phyloP scores from a whole-genome alignment of 441 rosid genomes.

The Gossypium trilobum region DNA sequence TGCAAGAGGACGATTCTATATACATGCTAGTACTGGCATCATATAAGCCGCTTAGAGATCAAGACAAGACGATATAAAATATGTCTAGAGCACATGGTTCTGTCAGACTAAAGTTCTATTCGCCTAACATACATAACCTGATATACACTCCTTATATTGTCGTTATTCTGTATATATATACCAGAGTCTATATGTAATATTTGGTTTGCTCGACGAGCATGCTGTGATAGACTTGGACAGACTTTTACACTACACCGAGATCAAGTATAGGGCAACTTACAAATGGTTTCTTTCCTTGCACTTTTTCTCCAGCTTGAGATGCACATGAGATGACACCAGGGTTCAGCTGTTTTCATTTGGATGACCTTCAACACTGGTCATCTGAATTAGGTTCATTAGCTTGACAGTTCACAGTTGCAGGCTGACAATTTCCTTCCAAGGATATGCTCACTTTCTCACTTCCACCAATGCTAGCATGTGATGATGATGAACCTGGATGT shows the following conservation, averaged over 20 bases:
- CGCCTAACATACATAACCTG: neutral
- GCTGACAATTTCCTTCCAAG: constrained; percentile 29
- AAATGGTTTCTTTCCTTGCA: neutral
- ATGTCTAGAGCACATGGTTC: neutral
- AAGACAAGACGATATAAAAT: neutral
- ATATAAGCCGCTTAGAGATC: neutral
- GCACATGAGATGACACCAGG: constrained; percentile 8
- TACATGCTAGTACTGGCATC: neutral
- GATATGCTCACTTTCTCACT: constrained; percentile 20
- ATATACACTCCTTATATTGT: neutral
- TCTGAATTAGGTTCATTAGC: constrained; percentile 11
- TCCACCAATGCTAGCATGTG: constrained; percentile 19
- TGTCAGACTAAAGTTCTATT: neutral
- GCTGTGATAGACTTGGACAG: neutral
- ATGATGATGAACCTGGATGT: constrained; percentile 18
- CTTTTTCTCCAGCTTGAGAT: constrained; percentile 17
- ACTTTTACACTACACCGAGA: neutral
- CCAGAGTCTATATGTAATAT: neutral
- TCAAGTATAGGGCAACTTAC: constrained; percentile 14
- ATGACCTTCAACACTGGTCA: constrained; percentile 16
- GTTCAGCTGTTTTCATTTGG: constrained; percentile 13
- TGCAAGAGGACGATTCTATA: neutral
- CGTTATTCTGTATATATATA: neutral
- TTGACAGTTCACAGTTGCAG: constrained; percentile 23
- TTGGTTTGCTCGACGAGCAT: neutral